A percentile compares a stretch with the other conserved stretches of the same genome.
Conservation (phyloP, 768 basidiomycete genomes). For the Mycena latifolia region DNA sequence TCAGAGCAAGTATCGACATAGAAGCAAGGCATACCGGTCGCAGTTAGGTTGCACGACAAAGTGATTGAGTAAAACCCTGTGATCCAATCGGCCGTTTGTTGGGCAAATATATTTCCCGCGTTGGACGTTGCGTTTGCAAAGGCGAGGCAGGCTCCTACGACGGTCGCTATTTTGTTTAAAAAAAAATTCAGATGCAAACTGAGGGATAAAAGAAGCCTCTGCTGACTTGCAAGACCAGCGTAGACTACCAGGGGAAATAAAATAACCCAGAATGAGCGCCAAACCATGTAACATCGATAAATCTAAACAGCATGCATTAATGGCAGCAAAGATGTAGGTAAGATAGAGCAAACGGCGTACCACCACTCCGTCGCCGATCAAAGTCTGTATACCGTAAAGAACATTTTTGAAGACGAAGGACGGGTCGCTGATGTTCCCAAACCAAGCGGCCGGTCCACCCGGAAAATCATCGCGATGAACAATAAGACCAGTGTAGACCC, state of each 20-base stretch:
- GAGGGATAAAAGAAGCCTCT: not conserved
- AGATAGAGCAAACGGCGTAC: slow-evolving; percentile 8
- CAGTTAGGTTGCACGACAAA: slow-evolving; percentile 46
- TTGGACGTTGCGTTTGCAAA: not conserved
- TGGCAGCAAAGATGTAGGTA: no score
- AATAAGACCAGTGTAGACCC: slow-evolving; percentile 42
- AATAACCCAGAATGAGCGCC: slow-evolving; percentile 44
- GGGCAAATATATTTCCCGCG: slow-evolving; percentile 40
- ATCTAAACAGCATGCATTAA: slow-evolving; percentile 13
- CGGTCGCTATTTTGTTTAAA: slow-evolving; percentile 6
- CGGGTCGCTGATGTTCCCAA: slow-evolving; percentile 40
- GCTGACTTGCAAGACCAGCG: slow-evolving; percentile 44
- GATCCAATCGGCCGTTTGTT: slow-evolving; percentile 47
- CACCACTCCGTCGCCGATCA: slow-evolving; percentile 27
- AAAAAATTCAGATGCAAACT: not conserved
- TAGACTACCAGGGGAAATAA: slow-evolving; percentile 42
- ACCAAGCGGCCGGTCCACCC: slow-evolving; percentile 38
- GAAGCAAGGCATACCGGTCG: slow-evolving; percentile 48
- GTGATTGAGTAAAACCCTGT: slow-evolving; percentile 47
- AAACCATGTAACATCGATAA: slow-evolving; percentile 43
- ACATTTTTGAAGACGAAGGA: slow-evolving; percentile 43
- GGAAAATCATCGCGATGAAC: slow-evolving; percentile 32
- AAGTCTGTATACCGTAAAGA: slow-evolving; percentile 40
- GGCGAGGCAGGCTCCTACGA: slow-evolving; percentile 1
- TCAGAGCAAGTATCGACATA: slow-evolving; percentile 28